Evolutionary conservation across 1,139 yeast genomes (phyloP), one percentile per base, ranked within the genome.

Genomic region (Diutina catenulata): DNA sequence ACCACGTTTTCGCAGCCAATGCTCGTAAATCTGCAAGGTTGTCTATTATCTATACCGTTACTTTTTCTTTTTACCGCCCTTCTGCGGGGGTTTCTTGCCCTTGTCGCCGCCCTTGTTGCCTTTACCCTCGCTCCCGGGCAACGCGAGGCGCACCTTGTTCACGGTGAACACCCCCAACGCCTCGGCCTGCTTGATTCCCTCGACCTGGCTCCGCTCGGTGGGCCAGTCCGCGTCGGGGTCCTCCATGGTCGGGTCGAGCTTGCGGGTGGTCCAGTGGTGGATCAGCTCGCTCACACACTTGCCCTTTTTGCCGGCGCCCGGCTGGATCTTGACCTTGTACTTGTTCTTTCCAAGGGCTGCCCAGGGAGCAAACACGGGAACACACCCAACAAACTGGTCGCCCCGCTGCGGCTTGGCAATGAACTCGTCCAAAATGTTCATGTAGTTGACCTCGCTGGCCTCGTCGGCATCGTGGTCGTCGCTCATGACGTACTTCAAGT

Each of bases 361-460:
- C 95, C 96, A 93, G 1, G 98, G 98, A 0, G 91, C 97, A 66
- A 87, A 88, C 8, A 84, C 78, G 0, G 97, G 95, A 7, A 91
- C 73, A 6, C 82, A 74, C 38, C 76, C 84, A 6, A 56, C 49
- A 11, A 79, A 47, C 0, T 60, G 59, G 47, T 73, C 77, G 1
- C 59, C 54, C 19, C 59, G 47, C 5, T 57, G 53, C 0, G 78
- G 77, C 36, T 68, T 65, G 14, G 64, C 42, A 14, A 70, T 48
- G 25, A 67, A 56, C 1, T 60, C 51, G 46, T 68, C 74, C 26
- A 67, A 52, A 36, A 63, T 59, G 29, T 63, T 63, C 42, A 66
- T 47, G 44, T 62, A 65, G 38, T 64, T 57, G 7, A 53, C 47
- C 3, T 51, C 46, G 26, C 51, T 52, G 4, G 62, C 54, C 39